Base-by-base conservation (phyloP, 768 basidiomycete species). In the Hypholoma sublateritium region DNA sequence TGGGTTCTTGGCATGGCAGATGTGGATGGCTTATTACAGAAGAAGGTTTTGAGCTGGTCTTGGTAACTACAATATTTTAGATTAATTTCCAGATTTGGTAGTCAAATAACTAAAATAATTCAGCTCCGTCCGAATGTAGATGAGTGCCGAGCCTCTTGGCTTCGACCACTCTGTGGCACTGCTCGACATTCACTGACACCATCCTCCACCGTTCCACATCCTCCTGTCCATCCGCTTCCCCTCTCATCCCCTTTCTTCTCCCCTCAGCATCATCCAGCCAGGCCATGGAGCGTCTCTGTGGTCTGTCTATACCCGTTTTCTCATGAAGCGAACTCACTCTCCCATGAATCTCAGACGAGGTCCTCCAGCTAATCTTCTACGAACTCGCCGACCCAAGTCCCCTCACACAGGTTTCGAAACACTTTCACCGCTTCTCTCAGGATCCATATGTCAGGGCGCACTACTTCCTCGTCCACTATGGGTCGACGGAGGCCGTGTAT, bases 1-100 rank as follows among this genome's bases (percentile, higher is more conserved):
- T 68, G 93, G 93, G 86, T 83, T 81, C 75, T 72, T 93, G 64
- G 83, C 93, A 50, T 90, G 85, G 85, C 78, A 80, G 66, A 81
- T 93, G 54, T 81, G 76, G 78, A 70, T 70, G 62, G 65, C 70
- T 54, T 77, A 76, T 66, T 74, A 74, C 61, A 75, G 67, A 67
- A 67, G 71, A 61, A 59, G 68, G 58, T 72, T 81, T 60, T 80
- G 67, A 73, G 59, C 32, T 37, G 45, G 54, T 9, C 28, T 57
- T 28, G 60, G 48, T 59, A 48, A 51, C 45, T 62, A 53, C 44
- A 65, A 59, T 63, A 65, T 63, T 63, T 63, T 65, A 59, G 56
- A 60, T 55, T 58, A 64, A 64, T 64, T 67, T 59, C 70, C 65
- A 50, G 35, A 68, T 72, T 60, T 70, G 61, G 71, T 70, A 69